A percentile compares a stretch with the other conserved stretches of the same genome.
Conservation (phyloP, 352 stramenopile genomes). For the Globisporangium mamillatum region DNA sequence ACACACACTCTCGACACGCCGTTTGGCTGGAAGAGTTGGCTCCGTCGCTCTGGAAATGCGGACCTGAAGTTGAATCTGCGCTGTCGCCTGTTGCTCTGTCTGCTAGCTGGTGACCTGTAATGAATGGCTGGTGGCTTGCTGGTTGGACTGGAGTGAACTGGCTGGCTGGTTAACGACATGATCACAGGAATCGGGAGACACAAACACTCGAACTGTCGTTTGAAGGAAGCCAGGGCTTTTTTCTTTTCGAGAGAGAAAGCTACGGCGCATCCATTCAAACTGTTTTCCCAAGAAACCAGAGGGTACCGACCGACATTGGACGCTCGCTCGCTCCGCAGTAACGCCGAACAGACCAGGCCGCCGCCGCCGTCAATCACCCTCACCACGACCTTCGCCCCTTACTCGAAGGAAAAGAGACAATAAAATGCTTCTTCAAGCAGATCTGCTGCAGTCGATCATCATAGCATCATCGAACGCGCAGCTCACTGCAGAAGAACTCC, state of each 20-base stretch:
- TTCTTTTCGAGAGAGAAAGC: conserved; percentile 7
- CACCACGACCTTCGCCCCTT: conserved; percentile 13
- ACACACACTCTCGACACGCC: background rate
- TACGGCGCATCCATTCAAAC: background rate
- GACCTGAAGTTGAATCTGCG: background rate
- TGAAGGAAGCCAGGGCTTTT: conserved; percentile 9
- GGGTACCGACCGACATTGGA: background rate
- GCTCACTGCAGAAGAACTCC: conserved; percentile 7
- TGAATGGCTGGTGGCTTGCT: background rate
- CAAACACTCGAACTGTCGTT: conserved; percentile 7
- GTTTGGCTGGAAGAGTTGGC: background rate
- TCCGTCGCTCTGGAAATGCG: background rate
- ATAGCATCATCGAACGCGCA: conserved; percentile 4
- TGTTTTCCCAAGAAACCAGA: conserved; percentile 20
- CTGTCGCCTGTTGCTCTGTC: background rate
- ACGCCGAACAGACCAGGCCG: background rate
- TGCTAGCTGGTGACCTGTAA: background rate
- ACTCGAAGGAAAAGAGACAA: conserved; percentile 9
- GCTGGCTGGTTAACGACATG: background rate
- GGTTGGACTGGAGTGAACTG: background rate
- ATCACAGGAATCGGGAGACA: conserved; percentile 8
- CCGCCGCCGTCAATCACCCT: conserved; percentile 2
- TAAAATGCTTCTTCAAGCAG: conserved; percentile 7
- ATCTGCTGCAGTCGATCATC: background rate
- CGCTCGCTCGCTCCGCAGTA: background rate